A percentile compares a stretch with the other conserved stretches of the same genome.
phyloP scores from a whole-genome alignment of 2,329 filamentous ascomycete genomes.

The Immersiporthe knoxdaviesiana region DNA sequence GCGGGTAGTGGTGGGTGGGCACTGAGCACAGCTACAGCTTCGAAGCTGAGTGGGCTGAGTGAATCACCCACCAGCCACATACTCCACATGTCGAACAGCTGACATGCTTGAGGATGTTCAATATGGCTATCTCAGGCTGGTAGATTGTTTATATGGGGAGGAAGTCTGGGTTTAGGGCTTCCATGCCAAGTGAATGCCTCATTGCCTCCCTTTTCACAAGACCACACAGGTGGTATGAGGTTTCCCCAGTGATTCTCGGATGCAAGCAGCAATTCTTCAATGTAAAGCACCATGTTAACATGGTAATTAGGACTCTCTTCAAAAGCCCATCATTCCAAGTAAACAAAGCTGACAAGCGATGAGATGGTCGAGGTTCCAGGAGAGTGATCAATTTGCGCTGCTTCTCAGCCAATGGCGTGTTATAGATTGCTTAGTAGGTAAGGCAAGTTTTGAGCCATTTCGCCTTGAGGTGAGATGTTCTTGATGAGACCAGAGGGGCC shows the following conservation, averaged over 20 bases:
- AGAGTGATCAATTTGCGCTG: not conserved
- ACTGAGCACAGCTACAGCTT: not conserved
- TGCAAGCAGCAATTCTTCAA: not conserved
- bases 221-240: not conserved
- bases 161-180: too few species aligned
- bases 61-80: not conserved
- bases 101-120: not conserved
- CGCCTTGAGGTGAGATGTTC: not conserved
- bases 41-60: not conserved
- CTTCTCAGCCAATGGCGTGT: conserved; percentile 19
- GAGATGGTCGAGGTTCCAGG: not conserved
- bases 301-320: not conserved
- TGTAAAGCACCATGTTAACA: not conserved
- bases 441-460: not conserved
- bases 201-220: too few species aligned
- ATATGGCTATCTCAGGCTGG: too few species aligned
- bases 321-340: not conserved
- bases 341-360: not conserved
- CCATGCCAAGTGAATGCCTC: too few species aligned
- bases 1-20: not conserved
- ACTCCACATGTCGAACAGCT: not conserved
- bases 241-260: not conserved
- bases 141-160: too few species aligned
- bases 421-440: conserved; percentile 20
- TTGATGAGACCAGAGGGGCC: not conserved